Base-by-base conservation (phyloP, 148 eudicot genomes). In the Rhododendron ferrugineum region DNA sequence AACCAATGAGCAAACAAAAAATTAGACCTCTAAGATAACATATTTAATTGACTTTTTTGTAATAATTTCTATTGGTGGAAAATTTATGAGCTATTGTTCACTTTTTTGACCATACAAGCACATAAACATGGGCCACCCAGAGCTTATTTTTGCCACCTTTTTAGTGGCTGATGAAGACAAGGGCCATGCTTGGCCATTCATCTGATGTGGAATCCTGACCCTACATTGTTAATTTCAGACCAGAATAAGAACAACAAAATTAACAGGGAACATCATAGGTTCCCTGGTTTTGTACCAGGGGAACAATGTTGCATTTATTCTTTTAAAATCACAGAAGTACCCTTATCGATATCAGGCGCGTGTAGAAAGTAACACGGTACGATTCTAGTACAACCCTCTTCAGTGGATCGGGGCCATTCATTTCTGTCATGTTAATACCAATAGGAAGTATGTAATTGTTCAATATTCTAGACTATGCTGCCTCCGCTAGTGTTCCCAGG, bases 141-240 rank as follows among this genome's bases (percentile, higher is more conserved):
- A 73, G 34, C 77, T 86, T 88, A 88, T 86, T 88, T 86, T 85
- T 68, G n/a, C 34, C 68, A 52, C 76, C 86, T 74, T 90, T 86
- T 52, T 32, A 82, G 89, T 90, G 94, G 86, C 83, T 82, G 84
- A 77, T 77, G 66, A 89, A 89, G 89, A 20, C 88, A 88, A 83
- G 88, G 72, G 34, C 81, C 60, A 46, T 28, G 54, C 75, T 83
- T 72, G 85, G 22, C 87, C 34, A 77, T 77, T 40, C 80, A 60
- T 52, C 49, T 82, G 28, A 72, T 85, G 60, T 74, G 84, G 60
- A 85, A 80, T 62, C 74, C 85, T 85, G 37, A 32, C 87, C 82
- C 58, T 78, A 28, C 80, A 82, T 87, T 58, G 77, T 58, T n/a
- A n/a, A n/a, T n/a, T 75, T 85, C 32, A 64, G 49, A 84, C 75